These are phyloP conservation scores for Rhinocladiella mackenziei DNA, from an alignment of 2,329 filamentous ascomycete species.

Conservation along the genomic window DNA sequence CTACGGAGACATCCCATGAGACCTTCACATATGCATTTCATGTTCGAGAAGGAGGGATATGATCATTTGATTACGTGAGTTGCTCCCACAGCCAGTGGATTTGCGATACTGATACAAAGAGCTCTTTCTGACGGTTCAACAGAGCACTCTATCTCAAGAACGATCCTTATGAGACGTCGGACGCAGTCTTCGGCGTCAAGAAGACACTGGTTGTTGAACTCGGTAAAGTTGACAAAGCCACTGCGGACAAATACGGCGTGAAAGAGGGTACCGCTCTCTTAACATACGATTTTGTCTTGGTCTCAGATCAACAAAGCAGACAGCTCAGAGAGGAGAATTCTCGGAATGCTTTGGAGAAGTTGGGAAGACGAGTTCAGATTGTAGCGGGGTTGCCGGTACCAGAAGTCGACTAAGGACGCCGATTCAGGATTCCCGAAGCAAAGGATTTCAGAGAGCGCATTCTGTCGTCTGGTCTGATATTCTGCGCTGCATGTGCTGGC, in stretches of 20 bases:
- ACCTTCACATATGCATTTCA: slow-evolving; percentile 79
- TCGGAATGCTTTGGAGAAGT: slow-evolving; percentile 60
- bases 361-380: slow-evolving; percentile 67
- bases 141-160: slow-evolving; percentile 33
- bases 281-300: slow-evolving; percentile 31
- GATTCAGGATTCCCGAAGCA: neutral
- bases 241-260: slow-evolving; percentile 31
- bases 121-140: neutral
- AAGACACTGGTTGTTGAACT: slow-evolving; percentile 32
- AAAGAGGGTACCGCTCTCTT: slow-evolving; percentile 37
- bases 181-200: slow-evolving; percentile 36
- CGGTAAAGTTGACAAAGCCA: slow-evolving; percentile 27
- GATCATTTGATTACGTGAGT: slow-evolving; percentile 79
- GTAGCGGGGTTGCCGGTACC: slow-evolving; percentile 73
- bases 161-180: slow-evolving; percentile 32
- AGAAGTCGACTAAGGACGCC: slow-evolving; percentile 52
- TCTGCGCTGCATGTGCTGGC: no score
- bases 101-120: neutral
- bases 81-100: slow-evolving; percentile 57
- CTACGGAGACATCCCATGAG: slow-evolving; percentile 72
- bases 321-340: slow-evolving; percentile 64
- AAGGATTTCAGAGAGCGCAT: neutral
- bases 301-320: slow-evolving; percentile 59
- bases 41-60: slow-evolving; percentile 76
- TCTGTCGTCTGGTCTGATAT: no score